Evolutionary conservation across 768 basidiomycete species (phyloP), one percentile per base, ranked within the genome.

Genomic region (Lentinula raphanica): DNA sequence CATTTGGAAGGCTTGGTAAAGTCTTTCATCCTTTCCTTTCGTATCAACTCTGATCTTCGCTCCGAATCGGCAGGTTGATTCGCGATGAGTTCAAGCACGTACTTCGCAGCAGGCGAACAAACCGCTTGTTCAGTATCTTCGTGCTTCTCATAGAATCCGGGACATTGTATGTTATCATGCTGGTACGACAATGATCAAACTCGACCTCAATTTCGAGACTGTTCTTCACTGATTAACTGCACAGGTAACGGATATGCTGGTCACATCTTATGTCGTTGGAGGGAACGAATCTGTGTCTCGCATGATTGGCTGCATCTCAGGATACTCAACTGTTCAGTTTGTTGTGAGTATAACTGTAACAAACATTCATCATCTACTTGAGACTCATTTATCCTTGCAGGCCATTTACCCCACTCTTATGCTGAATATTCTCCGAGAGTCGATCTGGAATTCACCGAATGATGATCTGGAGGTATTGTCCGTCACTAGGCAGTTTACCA

Each of bases 71-170:
- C 48, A 49, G 50, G 50, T 27, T 15, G 19, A 19, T 53, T 21
- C 50, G 50, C 6, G 32, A 36, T 3, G 50, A 28, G 2, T 53
- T 53, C 23, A 53, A 53, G 36, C n/a, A 8, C 15, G 1, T 32
- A 23, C 21, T 53, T 19, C 50, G 32, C 27, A 39, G 21, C 31
- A 36, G 19, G 17, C 31, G 32, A 36, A 53, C 31, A 7, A 53
- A 36, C 38, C 19, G 38, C 35, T 28, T 53, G 32, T 53, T 53
- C 36, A 53, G 50, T 36, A 39, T 53, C 1, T 53, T 53, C 12
- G 50, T 53, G 11, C 50, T 53, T 19, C 50, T 53, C 12, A 53
- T 53, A n/a, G 50, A 53, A 39, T 53, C 50, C 8, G 50, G 50
- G 27, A 53, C 50, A 13, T 15, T 53, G 3, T 53, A 53, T 39